These are phyloP conservation scores for Suillus decipiens DNA, from an alignment of 768 basidiomycete species.

Conservation along the genomic window DNA sequence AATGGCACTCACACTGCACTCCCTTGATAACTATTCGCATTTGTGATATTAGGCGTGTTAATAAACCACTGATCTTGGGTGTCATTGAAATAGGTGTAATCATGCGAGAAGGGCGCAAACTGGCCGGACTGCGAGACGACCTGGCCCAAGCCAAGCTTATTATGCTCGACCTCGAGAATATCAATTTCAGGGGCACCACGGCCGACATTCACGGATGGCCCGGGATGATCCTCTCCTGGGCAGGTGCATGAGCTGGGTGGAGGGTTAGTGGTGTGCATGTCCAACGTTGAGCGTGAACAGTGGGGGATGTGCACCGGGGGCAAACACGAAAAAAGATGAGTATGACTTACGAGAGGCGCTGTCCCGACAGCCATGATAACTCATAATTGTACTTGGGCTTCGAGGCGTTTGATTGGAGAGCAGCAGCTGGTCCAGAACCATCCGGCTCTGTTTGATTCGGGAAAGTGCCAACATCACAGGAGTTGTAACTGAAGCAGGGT, in stretches of 20 bases:
- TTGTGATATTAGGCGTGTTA: constrained; percentile 36
- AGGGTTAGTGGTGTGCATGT: not conserved
- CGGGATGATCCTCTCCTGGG: constrained; percentile 74
- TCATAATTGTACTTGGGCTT: constrained; percentile 53
- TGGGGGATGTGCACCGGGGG: not conserved
- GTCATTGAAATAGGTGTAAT: constrained; percentile 42
- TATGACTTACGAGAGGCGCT: constrained; percentile 64
- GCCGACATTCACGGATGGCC: constrained; percentile 53
- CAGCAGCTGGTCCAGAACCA: constrained; percentile 58
- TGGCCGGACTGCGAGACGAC: constrained; percentile 77
- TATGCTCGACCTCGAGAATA: constrained; percentile 73
- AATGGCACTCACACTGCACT: constrained; percentile 45
- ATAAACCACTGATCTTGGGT: constrained; percentile 35
- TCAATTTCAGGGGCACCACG: constrained; percentile 85
- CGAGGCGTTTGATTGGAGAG: constrained; percentile 52
- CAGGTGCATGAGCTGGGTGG: constrained; percentile 70
- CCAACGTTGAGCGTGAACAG: not conserved
- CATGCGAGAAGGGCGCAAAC: constrained; percentile 60
- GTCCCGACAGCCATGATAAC: constrained; percentile 78
- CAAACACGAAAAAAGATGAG: not conserved
- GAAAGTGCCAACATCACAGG: constrained; percentile 61
- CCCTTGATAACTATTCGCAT: constrained; percentile 44
- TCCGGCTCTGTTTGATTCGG: constrained; percentile 52
- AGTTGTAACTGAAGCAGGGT: constrained; percentile 41
- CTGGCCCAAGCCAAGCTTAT: constrained; percentile 51